phyloP scores from a whole-genome alignment of 2,329 filamentous ascomycete genomes.

The Trichoderma sp. region DNA sequence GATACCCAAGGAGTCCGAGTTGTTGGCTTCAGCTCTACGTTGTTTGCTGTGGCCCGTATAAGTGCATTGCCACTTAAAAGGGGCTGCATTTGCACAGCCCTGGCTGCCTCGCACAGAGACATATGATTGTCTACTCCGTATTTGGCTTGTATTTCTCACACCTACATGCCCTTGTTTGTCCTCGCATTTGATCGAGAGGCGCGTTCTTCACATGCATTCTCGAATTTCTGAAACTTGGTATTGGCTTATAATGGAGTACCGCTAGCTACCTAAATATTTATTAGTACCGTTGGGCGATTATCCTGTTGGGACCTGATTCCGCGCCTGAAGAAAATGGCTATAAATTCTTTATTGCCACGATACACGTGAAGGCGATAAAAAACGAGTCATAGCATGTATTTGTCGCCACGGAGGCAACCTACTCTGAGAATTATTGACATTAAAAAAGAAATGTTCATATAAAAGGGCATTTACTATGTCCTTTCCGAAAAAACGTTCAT shows the following conservation, averaged over 20 bases:
- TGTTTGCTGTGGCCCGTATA: background rate
- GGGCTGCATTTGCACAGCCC: constrained; percentile 1
- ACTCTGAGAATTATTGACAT: background rate
- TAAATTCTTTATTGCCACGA: background rate
- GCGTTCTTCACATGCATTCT: background rate
- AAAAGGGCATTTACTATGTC: background rate
- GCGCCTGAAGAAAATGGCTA: background rate
- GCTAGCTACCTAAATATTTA: background rate
- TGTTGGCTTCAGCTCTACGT: background rate
- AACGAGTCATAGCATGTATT: background rate
- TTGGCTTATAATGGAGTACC: background rate
- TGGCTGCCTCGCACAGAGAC: background rate
- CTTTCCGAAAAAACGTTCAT: background rate
- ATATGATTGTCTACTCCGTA: background rate
- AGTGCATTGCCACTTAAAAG: background rate
- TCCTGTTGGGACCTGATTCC: constrained; percentile 6
- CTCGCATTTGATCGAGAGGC: background rate
- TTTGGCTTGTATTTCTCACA: background rate
- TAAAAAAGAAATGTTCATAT: background rate
- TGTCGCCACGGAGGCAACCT: background rate
- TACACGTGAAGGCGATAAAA: background rate
- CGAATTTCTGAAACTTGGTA: background rate
- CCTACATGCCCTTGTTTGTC: background rate
- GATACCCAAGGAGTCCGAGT: background rate
- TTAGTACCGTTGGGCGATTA: background rate